Evolutionary conservation across 2,329 filamentous ascomycete genomes (phyloP), one percentile per base, ranked within the genome.

Genomic region (Penicillium sp.): DNA sequence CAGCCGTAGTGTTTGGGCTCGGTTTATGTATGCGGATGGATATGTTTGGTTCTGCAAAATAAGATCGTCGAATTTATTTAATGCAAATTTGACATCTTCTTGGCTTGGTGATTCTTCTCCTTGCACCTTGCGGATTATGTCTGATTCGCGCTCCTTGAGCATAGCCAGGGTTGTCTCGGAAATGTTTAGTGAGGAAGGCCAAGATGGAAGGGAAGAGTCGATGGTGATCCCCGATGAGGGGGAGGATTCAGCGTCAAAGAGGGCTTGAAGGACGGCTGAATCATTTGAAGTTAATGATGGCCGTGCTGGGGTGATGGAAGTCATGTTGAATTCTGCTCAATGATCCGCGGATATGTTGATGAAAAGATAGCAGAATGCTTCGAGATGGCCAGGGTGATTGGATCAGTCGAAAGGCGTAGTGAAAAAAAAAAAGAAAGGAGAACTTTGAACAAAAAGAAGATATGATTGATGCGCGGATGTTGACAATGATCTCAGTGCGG

Each of bases 21-120:
- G 77, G 57, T 85, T 85, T 45, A 79, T 75, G 52, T 81, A 80
- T 10, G 80, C 80, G 6, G 81, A 79, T 1, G 83, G 79, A 56
- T 84, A 85, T 7, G 67, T 66, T 4, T 80, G 78, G 14, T 78
- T 57, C 10, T 71, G 52, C 0, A 57, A 47, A 46, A 83, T 74
- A 5, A 84, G 69, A 2, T 59, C 58, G 32, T 76, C 70, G 8
- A 84, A 65, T 10, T 72, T 67, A 4, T 62, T 49, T 16, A 79
- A 67, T 5, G 74, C 68, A 3, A 63, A 59, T 21, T 69, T 45
- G 39, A 77, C 65, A 4, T 58, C 62, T 29, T 63, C 56, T 44
- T 36, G 21, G 13, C 24, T 50, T 13, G 66, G 57, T 40, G 58
- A 61, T 27, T 53, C 50, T 16, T 57, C 49, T 11, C 62, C 41